Base-by-base conservation (phyloP, 176 grass and related monocot genomes). In the Bothriochloa decipiens region DNA sequence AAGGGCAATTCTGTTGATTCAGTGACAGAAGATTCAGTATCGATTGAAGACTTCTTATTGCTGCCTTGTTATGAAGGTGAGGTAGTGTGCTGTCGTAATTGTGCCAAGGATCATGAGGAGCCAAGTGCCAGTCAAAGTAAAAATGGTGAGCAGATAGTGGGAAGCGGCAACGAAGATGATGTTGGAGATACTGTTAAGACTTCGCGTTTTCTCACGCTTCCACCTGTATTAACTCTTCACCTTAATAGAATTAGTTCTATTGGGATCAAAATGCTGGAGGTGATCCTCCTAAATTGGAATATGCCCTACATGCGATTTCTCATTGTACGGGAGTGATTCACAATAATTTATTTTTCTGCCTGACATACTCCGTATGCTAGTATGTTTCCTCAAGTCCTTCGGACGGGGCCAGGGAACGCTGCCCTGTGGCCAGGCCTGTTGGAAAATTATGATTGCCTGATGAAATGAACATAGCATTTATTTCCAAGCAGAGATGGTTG, bases 181-280 rank as follows among this genome's bases (percentile, higher is more conserved):
- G 81, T 74, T 50, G 64, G 15, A 64, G 1, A 25, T 86, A 79
- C 61, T 55, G 86, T 77, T 82, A 76, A 69, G 70, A 92, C 74
- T 75, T 33, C 35, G 63, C 49, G 87, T 82, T 62, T 97, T 82
- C 70, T 41, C 58, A 85, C 37, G 66, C 86, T 86, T 32, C 92
- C 95, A 68, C 49, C 67, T 82, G 83, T 80, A 80, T 67, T 80
- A 80, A 35, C 10, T 80, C 40, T 80, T 80, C 77, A 2, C 29
- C 29, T 32, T 32, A 32, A 32, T 32, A 32, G 29, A n/a, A n/a
- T n/a, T n/a, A n/a, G n/a, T n/a, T n/a, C n/a, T n/a, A n/a, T n/a
- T n/a, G n/a, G n/a, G n/a, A n/a, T n/a, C n/a, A n/a, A n/a, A 32
- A 32, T 49, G 46, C 14, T 49, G 46, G 46, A 49, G 46, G 46